Conservation (phyloP, 2,329 filamentous ascomycete species). For the Helotiales sp. region DNA sequence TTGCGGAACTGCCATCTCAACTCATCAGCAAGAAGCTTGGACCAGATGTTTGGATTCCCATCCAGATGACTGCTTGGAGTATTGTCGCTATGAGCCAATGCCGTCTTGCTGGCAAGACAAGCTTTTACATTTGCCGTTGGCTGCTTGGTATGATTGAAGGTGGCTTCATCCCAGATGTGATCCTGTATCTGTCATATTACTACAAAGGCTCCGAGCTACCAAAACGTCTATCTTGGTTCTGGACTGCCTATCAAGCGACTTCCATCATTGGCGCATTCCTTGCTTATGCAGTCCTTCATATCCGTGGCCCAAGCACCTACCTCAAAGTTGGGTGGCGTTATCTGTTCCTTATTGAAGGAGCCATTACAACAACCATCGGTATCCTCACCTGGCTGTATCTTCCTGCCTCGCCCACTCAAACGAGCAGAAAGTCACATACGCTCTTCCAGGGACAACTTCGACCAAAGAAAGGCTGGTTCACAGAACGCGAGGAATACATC, state of each 20-base stretch:
- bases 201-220: conserved; percentile 57
- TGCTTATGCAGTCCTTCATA: conserved; percentile 55
- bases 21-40: conserved; percentile 57
- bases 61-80: conserved; percentile 52
- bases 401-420: conserved; percentile 24
- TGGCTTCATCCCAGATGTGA: conserved; percentile 58
- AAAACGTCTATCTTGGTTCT: conserved; percentile 54
- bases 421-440: no score
- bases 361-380: conserved; percentile 31
- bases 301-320: conserved; percentile 34
- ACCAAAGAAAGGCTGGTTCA: conserved; percentile 64
- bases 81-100: conserved; percentile 47
- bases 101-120: conserved; percentile 42
- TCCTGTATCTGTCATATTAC: conserved; percentile 69
- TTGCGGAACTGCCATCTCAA: conserved; percentile 61
- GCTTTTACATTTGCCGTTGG: conserved; percentile 43
- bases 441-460: conserved; percentile 52
- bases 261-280: conserved; percentile 47
- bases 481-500: conserved; percentile 62
- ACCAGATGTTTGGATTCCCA: conserved; percentile 51
- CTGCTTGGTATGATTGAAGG: conserved; percentile 39
- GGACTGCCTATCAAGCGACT: conserved; percentile 56
- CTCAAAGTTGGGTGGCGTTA: conserved; percentile 45
- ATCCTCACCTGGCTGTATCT: conserved; percentile 24
- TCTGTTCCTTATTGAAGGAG: not conserved